Evolutionary conservation across 2,329 filamentous ascomycete genomes (phyloP).

Genomic region (Aspergillaceae sp.): DNA sequence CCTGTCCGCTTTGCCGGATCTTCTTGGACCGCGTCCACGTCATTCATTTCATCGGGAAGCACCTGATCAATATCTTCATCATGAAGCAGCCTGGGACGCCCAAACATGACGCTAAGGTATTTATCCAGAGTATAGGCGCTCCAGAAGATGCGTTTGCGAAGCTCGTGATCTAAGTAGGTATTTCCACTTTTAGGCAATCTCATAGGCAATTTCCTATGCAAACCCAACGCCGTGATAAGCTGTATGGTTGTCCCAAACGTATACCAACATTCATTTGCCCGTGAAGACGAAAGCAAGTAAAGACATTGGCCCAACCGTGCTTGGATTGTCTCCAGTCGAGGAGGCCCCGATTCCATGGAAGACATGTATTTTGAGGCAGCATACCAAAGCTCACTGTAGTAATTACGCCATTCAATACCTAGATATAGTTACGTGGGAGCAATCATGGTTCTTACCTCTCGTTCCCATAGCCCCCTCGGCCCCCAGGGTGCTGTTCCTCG

Average conservation of each 20-base stretch:
- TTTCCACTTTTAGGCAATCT: constrained; percentile 21
- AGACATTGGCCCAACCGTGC: constrained; percentile 50
- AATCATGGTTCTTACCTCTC: constrained; percentile 18
- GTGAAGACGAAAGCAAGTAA: constrained; percentile 50
- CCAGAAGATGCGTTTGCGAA: constrained; percentile 54
- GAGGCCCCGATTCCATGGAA: constrained; percentile 44
- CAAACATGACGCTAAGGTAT: constrained; percentile 56
- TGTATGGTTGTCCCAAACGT: constrained; percentile 50
- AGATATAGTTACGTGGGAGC: background rate
- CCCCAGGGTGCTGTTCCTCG: constrained; percentile 33
- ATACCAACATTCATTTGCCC: constrained; percentile 55
- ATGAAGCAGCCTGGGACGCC: constrained; percentile 52
- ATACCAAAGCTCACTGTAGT: constrained; percentile 30
- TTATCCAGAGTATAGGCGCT: constrained; percentile 55
- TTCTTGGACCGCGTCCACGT: constrained; percentile 46
- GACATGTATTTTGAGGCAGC: constrained; percentile 29
- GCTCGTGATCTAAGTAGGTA: constrained; percentile 38
- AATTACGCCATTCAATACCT: background rate
- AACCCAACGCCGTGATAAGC: constrained; percentile 41
- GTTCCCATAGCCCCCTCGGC: constrained; percentile 14
- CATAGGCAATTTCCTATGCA: constrained; percentile 27
- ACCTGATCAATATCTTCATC: constrained; percentile 58
- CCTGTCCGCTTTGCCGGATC: constrained; percentile 28
- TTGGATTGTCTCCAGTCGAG: constrained; percentile 50
- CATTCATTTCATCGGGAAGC: constrained; percentile 48